A percentile compares a stretch with the other conserved stretches of the same genome.
phyloP scores from a whole-genome alignment of 208 protist species.

The Naegleria gruberi region DNA sequence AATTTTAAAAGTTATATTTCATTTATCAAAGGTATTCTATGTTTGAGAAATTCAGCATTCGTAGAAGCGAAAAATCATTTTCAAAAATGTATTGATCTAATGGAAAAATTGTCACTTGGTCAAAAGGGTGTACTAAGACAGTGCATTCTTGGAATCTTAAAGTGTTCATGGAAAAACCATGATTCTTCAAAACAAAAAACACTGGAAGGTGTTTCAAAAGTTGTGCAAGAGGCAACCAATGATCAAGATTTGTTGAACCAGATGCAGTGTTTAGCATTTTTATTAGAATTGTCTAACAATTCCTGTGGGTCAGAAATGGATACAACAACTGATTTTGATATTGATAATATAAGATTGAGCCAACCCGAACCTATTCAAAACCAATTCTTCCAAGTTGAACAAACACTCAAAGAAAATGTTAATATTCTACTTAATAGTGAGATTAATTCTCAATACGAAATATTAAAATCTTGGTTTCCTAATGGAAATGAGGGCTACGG shows the following conservation, averaged over 20 bases:
- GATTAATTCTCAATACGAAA: not conserved
- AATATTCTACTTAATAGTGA: not conserved
- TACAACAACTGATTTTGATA: not conserved
- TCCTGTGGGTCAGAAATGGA: not conserved
- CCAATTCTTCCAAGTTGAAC: not conserved
- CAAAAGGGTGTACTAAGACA: not conserved
- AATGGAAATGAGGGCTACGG: not conserved
- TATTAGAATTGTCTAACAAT: not conserved
- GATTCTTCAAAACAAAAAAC: not conserved
- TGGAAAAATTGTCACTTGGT: not conserved
- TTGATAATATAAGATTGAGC: not conserved
- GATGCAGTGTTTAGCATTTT: not conserved
- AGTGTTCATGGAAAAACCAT: not conserved
- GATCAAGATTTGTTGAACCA: not conserved
- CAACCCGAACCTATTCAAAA: not conserved
- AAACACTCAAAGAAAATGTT: not conserved
- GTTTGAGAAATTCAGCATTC: not conserved
- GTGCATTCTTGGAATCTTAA: not conserved
- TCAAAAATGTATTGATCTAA: not conserved
- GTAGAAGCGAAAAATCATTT: not conserved
- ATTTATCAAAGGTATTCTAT: not conserved
- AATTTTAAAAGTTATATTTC: not conserved
- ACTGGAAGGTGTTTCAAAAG: not conserved
- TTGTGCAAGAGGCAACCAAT: not conserved
- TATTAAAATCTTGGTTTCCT: not conserved